Conservation (phyloP, 1,284 basidiomycete genomes). For the Mycena sp. region DNA sequence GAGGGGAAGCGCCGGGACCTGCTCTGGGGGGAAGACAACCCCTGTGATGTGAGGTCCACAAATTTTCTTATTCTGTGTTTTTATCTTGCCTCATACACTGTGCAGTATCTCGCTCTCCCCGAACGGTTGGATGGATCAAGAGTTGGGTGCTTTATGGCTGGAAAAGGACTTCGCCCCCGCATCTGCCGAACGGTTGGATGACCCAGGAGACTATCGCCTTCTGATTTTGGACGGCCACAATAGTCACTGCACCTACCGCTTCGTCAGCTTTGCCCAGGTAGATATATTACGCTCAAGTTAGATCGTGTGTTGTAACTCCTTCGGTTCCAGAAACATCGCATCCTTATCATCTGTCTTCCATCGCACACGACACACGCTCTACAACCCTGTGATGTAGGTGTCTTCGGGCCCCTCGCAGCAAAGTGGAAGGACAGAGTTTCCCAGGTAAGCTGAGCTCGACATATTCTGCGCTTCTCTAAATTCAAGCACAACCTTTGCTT, state of each 20-base stretch:
- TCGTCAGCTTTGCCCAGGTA: too few relatives aligned
- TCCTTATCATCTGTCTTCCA: background rate
- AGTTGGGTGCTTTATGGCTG: too few relatives aligned
- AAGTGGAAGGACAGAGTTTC: background rate
- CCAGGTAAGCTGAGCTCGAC: background rate
- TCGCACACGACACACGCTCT: too few relatives aligned
- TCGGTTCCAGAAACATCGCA: background rate
- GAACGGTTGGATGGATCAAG: too few relatives aligned
- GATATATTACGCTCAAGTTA: background rate
- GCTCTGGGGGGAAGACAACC: conserved; percentile 37
- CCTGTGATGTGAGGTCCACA: conserved; percentile 16
- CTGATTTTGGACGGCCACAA: too few relatives aligned
- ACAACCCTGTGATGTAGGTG: too few relatives aligned
- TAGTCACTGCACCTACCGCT: too few relatives aligned
- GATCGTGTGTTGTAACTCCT: background rate
- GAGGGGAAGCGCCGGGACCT: too few relatives aligned
- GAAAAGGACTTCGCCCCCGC: too few relatives aligned
- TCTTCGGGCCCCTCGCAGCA: too few relatives aligned
- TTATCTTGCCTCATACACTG: conserved; percentile 34
- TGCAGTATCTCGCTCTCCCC: conserved; percentile 34
- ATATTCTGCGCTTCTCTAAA: background rate
- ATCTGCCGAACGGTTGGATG: too few relatives aligned
- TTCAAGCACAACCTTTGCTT: background rate
- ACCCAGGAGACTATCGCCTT: too few relatives aligned
- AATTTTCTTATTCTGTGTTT: conserved; percentile 12